Conservation (phyloP, 75 land plant species). For the Cunninghamia lanceolata region DNA sequence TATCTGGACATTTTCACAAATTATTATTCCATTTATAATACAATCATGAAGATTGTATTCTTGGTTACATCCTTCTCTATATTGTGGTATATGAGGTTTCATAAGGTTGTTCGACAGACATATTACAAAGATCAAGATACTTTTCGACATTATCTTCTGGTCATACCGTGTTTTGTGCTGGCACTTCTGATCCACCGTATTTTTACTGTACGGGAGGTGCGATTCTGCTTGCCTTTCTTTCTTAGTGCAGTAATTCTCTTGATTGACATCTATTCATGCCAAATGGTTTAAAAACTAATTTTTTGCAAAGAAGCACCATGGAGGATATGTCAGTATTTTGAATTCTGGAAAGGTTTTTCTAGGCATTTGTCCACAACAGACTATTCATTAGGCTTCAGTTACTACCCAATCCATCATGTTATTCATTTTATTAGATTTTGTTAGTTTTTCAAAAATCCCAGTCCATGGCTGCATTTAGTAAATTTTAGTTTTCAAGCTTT, state of each 20-base stretch:
- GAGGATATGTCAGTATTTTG: neutral
- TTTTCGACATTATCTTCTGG: conserved; percentile 65
- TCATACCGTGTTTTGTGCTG: conserved; percentile 63
- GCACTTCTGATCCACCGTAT: conserved; percentile 71
- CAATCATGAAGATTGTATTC: conserved; percentile 77
- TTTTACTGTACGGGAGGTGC: conserved; percentile 76
- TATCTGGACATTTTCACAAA: conserved; percentile 73
- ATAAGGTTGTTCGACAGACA: conserved; percentile 79
- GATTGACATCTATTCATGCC: neutral
- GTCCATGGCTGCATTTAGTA: neutral
- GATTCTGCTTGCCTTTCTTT: neutral
- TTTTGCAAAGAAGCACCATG: neutral
- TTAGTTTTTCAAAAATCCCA: neutral
- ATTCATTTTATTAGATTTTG: neutral
- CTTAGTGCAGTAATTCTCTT: neutral
- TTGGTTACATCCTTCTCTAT: conserved; percentile 72
- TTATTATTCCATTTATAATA: conserved; percentile 69
- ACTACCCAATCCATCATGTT: neutral
- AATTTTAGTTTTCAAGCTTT: neutral
- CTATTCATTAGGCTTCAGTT: neutral
- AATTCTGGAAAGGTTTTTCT: neutral
- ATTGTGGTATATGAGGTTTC: conserved; percentile 83
- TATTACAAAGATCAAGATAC: conserved; percentile 88
- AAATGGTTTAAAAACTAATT: neutral
- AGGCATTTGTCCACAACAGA: neutral